A percentile compares a stretch with the other conserved stretches of the same genome.
Conservation (phyloP, 352 stramenopile species). For the Salisapilia sapeloensis region DNA sequence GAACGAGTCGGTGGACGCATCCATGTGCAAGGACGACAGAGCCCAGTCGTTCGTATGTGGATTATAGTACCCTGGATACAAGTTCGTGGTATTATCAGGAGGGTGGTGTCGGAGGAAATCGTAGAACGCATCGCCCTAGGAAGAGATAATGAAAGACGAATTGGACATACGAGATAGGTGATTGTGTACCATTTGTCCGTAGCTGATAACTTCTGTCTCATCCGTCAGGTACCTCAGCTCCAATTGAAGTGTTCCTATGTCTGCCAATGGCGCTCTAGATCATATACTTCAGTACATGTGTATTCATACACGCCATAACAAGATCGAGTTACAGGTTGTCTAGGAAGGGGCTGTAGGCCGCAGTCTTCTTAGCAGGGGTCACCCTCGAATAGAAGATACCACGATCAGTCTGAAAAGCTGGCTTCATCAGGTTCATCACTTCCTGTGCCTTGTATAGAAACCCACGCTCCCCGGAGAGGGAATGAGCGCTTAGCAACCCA, state of each 20-base stretch:
- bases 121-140: slow-evolving; percentile 2
- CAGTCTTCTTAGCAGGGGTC: background rate
- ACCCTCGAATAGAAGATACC: background rate
- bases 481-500: slow-evolving; percentile 1
- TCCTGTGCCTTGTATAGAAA: slow-evolving; percentile 1
- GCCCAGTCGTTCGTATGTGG: background rate
- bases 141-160: slow-evolving; percentile 1
- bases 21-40: slow-evolving; percentile 31
- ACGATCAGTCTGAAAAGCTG: background rate
- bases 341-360: background rate
- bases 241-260: slow-evolving; percentile 1
- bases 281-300: background rate
- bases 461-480: background rate
- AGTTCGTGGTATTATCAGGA: background rate
- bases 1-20: slow-evolving; percentile 67
- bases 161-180: no score
- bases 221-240: slow-evolving; percentile 1
- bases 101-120: background rate
- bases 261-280: background rate
- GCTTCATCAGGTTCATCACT: background rate
- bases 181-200: background rate
- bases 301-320: background rate
- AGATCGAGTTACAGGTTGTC: background rate
- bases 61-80: background rate
- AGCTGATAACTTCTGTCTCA: background rate